phyloP scores from a whole-genome alignment of 2,329 filamentous ascomycete species.

The Grosmannia clavigera region DNA sequence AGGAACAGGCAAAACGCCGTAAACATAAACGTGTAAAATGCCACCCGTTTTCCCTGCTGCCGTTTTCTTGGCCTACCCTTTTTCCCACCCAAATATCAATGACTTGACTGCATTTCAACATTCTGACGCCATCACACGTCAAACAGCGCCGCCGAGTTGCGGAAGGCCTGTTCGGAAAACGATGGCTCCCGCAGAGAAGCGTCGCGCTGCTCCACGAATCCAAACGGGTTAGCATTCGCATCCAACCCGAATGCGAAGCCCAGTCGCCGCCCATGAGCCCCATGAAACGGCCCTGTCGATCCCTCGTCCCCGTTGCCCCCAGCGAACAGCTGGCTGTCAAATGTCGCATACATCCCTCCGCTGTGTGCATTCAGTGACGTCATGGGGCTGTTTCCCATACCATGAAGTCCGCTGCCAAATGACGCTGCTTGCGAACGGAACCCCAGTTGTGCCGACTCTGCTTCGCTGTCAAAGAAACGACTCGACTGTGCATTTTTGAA shows the following conservation, averaged over 20 bases:
- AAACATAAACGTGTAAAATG: background rate
- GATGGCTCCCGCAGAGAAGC: constrained; percentile 2
- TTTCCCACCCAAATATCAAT: background rate
- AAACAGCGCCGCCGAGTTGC: constrained; percentile 4
- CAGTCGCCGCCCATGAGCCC: constrained; percentile 15
- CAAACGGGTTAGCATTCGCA: constrained; percentile 7
- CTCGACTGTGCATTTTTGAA: constrained; percentile 4
- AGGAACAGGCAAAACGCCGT: background rate
- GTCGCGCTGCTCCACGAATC: constrained; percentile 7
- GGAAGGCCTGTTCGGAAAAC: constrained; percentile 3
- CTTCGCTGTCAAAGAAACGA: constrained; percentile 5
- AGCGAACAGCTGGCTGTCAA: constrained; percentile 13
- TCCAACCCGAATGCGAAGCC: constrained; percentile 12
- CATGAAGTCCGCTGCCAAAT: constrained; percentile 2
- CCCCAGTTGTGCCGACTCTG: constrained; percentile 3
- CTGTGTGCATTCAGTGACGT: constrained; percentile 4
- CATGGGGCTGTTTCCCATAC: constrained; percentile 2
- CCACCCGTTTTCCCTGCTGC: background rate
- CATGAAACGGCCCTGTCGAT: constrained; percentile 15
- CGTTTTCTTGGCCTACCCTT: background rate
- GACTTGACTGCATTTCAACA: background rate
- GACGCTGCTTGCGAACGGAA: constrained; percentile 3
- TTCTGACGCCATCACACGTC: constrained; percentile 4
- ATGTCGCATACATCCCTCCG: constrained; percentile 14
- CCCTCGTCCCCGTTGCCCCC: constrained; percentile 12